A percentile compares a stretch with the other conserved stretches of the same genome.
Conservation (phyloP, 768 basidiomycete genomes). For the Amyloporia xantha region DNA sequence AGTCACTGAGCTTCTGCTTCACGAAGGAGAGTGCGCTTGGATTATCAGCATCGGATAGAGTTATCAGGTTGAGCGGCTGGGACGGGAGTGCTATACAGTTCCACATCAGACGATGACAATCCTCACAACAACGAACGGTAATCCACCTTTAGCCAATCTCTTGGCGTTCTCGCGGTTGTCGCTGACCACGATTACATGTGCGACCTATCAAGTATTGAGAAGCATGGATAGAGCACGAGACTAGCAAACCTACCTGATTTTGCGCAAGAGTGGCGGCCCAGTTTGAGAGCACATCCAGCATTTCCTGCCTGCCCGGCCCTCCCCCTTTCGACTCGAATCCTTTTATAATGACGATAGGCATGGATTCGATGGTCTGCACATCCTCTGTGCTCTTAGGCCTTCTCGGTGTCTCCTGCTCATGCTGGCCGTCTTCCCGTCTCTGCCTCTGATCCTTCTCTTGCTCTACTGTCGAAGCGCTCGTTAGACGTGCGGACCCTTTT, state of each 20-base stretch:
- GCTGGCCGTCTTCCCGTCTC: constrained; percentile 20
- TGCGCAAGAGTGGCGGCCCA: constrained; percentile 85
- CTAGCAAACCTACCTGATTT: constrained; percentile 50
- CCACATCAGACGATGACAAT: not conserved
- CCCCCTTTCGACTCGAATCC: constrained; percentile 63
- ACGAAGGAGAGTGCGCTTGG: constrained; percentile 77
- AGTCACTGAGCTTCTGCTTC: constrained; percentile 64
- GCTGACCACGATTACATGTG: constrained; percentile 87
- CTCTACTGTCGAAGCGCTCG: too few relatives aligned
- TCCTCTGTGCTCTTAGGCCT: constrained; percentile 34
- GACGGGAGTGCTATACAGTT: constrained; percentile 61
- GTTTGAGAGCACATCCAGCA: constrained; percentile 67
- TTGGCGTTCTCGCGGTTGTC: constrained; percentile 88
- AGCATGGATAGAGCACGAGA: not conserved
- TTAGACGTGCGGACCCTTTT: not conserved
- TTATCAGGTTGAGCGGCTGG: constrained; percentile 73
- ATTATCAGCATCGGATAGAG: constrained; percentile 81
- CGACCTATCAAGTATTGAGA: too few relatives aligned
- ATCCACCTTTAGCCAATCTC: constrained; percentile 68
- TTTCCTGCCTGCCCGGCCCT: constrained; percentile 51
- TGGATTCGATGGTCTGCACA: constrained; percentile 43
- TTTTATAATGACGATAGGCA: constrained; percentile 85
- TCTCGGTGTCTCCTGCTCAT: too few relatives aligned
- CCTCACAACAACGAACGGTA: not conserved
- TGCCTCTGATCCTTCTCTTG: constrained; percentile 12